A percentile compares a stretch with the other conserved stretches of the same genome.
These are phyloP conservation scores for Yamadazyma taylorii DNA, from an alignment of 1,139 yeast species.

Conservation along the genomic window DNA sequence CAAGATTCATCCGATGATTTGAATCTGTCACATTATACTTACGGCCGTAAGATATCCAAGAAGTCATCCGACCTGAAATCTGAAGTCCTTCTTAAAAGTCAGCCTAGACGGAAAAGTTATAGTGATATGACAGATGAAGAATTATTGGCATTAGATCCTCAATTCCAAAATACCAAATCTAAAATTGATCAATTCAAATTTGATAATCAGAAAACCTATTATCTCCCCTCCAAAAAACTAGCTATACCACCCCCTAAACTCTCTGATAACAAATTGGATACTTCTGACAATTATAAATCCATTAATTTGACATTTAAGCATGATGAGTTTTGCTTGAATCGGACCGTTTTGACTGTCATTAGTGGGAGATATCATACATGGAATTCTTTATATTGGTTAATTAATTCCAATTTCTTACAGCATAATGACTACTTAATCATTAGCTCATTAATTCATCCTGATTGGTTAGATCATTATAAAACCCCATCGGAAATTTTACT, in stretches of 20 bases:
- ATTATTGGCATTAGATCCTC: constrained; percentile 59
- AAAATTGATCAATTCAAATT: constrained; percentile 42
- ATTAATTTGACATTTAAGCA: constrained; percentile 42
- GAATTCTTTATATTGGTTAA: constrained; percentile 42
- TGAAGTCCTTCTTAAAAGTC: constrained; percentile 1
- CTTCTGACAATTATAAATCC: constrained; percentile 39
- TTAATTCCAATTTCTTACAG: constrained; percentile 25
- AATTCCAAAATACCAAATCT: constrained; percentile 39
- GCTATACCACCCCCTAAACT: constrained; percentile 8
- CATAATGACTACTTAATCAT: constrained; percentile 43
- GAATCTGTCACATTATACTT: not conserved
- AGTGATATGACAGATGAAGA: constrained; percentile 67
- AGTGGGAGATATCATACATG: constrained; percentile 48
- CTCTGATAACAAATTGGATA: constrained; percentile 6
- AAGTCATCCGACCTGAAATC: not conserved
- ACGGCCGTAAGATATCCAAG: not conserved
- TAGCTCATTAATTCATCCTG: constrained; percentile 38
- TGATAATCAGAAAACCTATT: constrained; percentile 40
- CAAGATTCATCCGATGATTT: constrained; percentile 2
- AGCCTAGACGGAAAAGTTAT: constrained; percentile 50
- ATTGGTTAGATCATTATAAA: constrained; percentile 19
- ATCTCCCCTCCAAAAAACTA: constrained; percentile 25
- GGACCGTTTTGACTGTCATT: constrained; percentile 40
- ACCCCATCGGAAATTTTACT: constrained; percentile 22
- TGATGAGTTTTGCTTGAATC: constrained; percentile 22